phyloP scores from a whole-genome alignment of 805 yeast genomes.

The Deakozyma indianensis region DNA sequence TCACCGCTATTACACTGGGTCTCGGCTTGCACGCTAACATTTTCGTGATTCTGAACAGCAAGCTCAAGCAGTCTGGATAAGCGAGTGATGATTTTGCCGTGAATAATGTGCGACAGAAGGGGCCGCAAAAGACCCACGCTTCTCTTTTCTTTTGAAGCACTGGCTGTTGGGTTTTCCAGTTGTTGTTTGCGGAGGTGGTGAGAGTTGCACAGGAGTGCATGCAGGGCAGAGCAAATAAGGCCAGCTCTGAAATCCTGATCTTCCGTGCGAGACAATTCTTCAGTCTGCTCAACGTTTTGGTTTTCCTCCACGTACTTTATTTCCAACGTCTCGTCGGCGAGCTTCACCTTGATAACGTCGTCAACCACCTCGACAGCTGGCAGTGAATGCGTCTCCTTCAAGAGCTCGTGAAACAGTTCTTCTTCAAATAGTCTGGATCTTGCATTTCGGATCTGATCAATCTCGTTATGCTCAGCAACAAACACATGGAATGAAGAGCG shows the following conservation, averaged over 20 bases:
- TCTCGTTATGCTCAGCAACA: not conserved
- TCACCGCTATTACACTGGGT: constrained; percentile 1
- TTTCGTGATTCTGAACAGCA: constrained; percentile 9
- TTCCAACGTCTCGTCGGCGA: constrained; percentile 54
- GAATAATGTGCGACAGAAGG: constrained; percentile 19
- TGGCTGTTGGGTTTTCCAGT: constrained; percentile 9
- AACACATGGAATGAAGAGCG: not conserved
- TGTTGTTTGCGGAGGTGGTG: constrained; percentile 27
- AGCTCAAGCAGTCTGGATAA: constrained; percentile 11
- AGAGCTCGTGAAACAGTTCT: constrained; percentile 66
- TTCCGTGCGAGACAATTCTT: constrained; percentile 21
- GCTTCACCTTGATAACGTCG: constrained; percentile 49
- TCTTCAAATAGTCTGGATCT: constrained; percentile 74
- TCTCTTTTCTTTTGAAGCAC: constrained; percentile 2
- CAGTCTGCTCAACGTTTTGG: constrained; percentile 22
- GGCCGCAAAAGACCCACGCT: constrained; percentile 16
- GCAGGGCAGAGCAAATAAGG: constrained; percentile 35
- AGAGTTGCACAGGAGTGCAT: constrained; percentile 46
- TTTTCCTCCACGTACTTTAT: constrained; percentile 43
- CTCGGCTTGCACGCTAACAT: constrained; percentile 7
- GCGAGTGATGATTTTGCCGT: constrained; percentile 12
- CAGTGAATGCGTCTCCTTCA: constrained; percentile 59
- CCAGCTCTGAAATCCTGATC: constrained; percentile 34
- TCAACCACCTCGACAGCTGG: constrained; percentile 54
- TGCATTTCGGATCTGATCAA: constrained; percentile 48